Evolutionary conservation across 2,329 filamentous ascomycete genomes (phyloP), one percentile per base, ranked within the genome.

Genomic region (Emergomyces africanus): DNA sequence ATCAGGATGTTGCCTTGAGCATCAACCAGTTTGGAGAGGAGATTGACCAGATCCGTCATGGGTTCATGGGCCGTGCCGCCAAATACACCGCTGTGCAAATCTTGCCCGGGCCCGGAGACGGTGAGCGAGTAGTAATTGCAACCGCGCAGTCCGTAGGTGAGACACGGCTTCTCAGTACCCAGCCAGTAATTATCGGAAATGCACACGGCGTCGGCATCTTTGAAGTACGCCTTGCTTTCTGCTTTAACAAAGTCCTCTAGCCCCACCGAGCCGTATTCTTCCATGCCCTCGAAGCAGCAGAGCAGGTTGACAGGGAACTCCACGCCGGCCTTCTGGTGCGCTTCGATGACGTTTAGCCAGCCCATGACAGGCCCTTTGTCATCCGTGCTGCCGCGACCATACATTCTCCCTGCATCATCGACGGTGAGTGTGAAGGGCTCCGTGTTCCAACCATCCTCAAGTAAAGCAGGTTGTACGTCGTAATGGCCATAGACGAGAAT

Each of bases 131-230:
- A 99, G 82, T 99, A 99, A 79, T 95, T 97, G 84, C 89, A 95
- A 58, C 94, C 94, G 66, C 94, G 88, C 63, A 99, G 87, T 67
- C 94, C 94, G 73, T 99, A 99, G 10, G 94, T 99, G 70, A 99
- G 78, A 75, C 94, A 99, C 14, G 94, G 94, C 82, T 96, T 96
- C 81, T 97, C 90, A 5, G 94, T 97, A 61, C 94, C 94, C 46
- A 99, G 85, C 94, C 94, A 99, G 84, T 99, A 99, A 82, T 99
- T 99, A 76, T 99, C 94, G 54, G 90, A 96, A 72, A 99, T 99
- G 78, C 94, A 99, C 61, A 97, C 90, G 5, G 91, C 94, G 66
- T 99, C 94, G 41, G 90, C 85, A 68, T 96, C 92, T 69, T 90
- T 90, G 79, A 99, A 99, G 80, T 86, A 97, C 68, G 89, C 88